Evolutionary conservation across 2,329 filamentous ascomycete species (phyloP).

Genomic region (Tolypocladium endophyticum): DNA sequence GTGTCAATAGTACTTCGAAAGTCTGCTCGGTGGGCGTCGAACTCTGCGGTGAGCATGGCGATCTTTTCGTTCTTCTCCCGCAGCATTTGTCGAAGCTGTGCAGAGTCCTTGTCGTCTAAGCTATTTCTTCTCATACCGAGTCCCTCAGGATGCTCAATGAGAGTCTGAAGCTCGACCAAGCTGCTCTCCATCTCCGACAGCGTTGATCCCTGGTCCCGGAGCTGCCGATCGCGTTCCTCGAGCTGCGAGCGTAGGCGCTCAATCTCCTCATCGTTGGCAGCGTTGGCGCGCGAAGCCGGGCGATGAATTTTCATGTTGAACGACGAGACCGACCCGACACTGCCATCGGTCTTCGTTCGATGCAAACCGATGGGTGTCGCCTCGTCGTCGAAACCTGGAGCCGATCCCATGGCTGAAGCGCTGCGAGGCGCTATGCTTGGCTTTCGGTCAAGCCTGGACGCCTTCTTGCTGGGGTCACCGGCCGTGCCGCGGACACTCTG

Average conservation of each 20-base stretch:
- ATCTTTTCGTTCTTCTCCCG: slow-evolving; percentile 98
- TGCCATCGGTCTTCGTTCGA: slow-evolving; percentile 43
- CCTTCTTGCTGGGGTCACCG: slow-evolving; percentile 50
- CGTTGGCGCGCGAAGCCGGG: slow-evolving; percentile 42
- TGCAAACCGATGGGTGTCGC: slow-evolving; percentile 39
- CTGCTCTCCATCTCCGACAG: slow-evolving; percentile 85
- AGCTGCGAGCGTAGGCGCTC: slow-evolving; percentile 63
- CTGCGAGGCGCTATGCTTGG: slow-evolving; percentile 46
- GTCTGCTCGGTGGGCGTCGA: slow-evolving; percentile 88
- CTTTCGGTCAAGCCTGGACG: slow-evolving; percentile 35
- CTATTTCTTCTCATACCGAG: slow-evolving; percentile 31
- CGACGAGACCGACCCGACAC: slow-evolving; percentile 42
- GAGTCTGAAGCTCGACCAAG: slow-evolving; percentile 61
- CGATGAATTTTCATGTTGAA: slow-evolving; percentile 39
- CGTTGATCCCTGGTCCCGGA: slow-evolving; percentile 78
- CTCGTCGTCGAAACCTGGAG: slow-evolving; percentile 46
- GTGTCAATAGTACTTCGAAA: slow-evolving; percentile 97
- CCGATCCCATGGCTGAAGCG: slow-evolving; percentile 45
- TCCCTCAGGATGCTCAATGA: slow-evolving; percentile 52
- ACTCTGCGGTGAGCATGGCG: slow-evolving; percentile 81
- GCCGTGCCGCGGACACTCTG: slow-evolving; percentile 52
- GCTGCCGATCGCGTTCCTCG: slow-evolving; percentile 72
- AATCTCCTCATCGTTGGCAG: slow-evolving; percentile 57
- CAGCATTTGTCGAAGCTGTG: slow-evolving; percentile 69
- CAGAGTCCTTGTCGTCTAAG: slow-evolving; percentile 59